These are phyloP conservation scores for Arxiozyma slooffiae DNA, from an alignment of 1,139 yeast genomes.

Conservation along the genomic window DNA sequence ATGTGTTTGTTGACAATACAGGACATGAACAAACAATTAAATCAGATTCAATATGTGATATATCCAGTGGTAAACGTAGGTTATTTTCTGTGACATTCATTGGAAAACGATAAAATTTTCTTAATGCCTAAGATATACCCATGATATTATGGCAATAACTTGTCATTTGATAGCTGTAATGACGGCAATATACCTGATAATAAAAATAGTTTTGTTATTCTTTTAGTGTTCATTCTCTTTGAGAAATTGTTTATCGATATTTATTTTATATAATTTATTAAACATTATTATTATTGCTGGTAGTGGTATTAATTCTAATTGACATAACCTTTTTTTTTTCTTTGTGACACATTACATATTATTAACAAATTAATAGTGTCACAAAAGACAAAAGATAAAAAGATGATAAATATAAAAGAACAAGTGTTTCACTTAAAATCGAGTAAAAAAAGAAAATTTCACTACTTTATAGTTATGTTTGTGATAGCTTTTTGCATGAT, in stretches of 20 bases:
- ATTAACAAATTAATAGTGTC: not conserved
- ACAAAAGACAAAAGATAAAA: not conserved
- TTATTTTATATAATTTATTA: no score
- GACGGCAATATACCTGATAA: not conserved
- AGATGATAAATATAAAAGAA: not conserved
- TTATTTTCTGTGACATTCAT: constrained; percentile 20
- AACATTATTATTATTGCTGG: no score
- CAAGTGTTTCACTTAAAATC: no score
- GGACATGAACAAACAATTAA: constrained; percentile 51
- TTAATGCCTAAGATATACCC: constrained; percentile 6
- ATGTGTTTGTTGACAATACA: not conserved
- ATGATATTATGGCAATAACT: not conserved
- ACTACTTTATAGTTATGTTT: no score
- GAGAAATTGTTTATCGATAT: not conserved
- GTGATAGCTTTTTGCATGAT: not conserved
- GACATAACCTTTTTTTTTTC: no score
- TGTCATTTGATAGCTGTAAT: not conserved
- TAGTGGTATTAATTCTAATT: not conserved
- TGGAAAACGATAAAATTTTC: constrained; percentile 18
- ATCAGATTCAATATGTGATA: constrained; percentile 53
- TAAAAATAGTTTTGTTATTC: not conserved
- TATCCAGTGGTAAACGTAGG: constrained; percentile 38
- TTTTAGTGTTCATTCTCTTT: not conserved
- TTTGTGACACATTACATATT: not conserved
- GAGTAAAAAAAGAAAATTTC: no score